Conservation (phyloP, 768 basidiomycete genomes). For the Mrakia frigida region DNA sequence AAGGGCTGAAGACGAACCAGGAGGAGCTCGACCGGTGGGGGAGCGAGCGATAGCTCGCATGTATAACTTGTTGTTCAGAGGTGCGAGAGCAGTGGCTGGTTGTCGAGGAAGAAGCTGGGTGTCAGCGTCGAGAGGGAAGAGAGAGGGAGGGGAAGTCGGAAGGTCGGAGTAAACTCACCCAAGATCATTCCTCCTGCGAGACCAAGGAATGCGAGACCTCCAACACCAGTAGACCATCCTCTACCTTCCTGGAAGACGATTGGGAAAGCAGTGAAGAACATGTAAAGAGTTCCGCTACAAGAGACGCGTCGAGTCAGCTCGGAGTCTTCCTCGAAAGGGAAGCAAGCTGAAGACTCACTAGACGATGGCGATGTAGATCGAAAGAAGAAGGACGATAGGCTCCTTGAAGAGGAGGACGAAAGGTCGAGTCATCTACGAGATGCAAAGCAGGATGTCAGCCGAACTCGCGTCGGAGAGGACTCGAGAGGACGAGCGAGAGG, state of each 20-base stretch:
- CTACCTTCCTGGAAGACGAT: slow-evolving; percentile 45
- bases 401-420: slow-evolving; percentile 61
- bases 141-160: too few relatives aligned
- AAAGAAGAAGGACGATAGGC: slow-evolving; percentile 59
- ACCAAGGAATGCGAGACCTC: slow-evolving; percentile 46
- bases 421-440: slow-evolving; percentile 38
- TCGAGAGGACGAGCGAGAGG: too few relatives aligned
- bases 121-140: too few relatives aligned
- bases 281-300: slow-evolving; percentile 34
- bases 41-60: slow-evolving; percentile 37
- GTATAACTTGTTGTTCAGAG: slow-evolving; percentile 38
- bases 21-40: slow-evolving; percentile 41
- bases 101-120: too few relatives aligned
- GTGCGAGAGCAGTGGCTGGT: neutral
- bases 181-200: slow-evolving; percentile 42
- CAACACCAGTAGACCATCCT: slow-evolving; percentile 46
- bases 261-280: slow-evolving; percentile 45
- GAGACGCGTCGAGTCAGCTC: neutral
- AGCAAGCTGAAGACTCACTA: neutral
- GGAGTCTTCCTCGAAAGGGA: too few relatives aligned
- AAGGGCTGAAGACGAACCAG: slow-evolving; percentile 33
- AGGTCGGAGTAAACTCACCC: too few relatives aligned
- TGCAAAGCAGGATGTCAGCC: too few relatives aligned
- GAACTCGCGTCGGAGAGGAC: too few relatives aligned
- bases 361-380: slow-evolving; percentile 45